phyloP scores from a whole-genome alignment of 176 grass and related monocot species.

The Cenchrus fungigraminus region DNA sequence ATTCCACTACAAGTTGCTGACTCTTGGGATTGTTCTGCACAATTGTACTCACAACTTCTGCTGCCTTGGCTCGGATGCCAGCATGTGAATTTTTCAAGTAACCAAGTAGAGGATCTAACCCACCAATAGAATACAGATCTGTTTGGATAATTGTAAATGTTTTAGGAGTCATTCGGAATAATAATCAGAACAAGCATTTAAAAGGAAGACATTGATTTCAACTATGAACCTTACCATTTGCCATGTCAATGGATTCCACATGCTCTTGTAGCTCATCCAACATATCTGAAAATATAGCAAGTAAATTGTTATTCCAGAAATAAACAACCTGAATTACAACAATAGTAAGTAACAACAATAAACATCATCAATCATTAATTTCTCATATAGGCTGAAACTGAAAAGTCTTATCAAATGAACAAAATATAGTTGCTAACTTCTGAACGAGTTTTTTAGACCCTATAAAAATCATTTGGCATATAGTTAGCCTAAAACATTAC shows the following conservation, averaged over 20 bases:
- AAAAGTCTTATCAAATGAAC: not conserved
- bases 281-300: constrained; percentile 59
- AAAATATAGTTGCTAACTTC: not conserved
- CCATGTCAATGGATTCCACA: constrained; percentile 77
- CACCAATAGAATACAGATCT: constrained; percentile 92
- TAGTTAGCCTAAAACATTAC: not conserved
- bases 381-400: not conserved
- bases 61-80: constrained; percentile 89
- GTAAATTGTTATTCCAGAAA: not conserved
- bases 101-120: constrained; percentile 79
- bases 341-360: not conserved
- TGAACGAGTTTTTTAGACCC: too few relatives aligned
- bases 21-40: constrained; percentile 93
- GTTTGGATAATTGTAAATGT: constrained; percentile 22
- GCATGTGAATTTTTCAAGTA: constrained; percentile 79
- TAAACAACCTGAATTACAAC: not conserved
- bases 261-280: constrained; percentile 81
- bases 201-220: not conserved
- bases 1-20: constrained; percentile 86
- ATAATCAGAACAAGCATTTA: not conserved
- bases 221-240: constrained; percentile 60
- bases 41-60: constrained; percentile 85
- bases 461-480: not conserved
- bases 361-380: not conserved
- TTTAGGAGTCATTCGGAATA: not conserved